Evolutionary conservation across 1,284 basidiomycete genomes (phyloP), one percentile per base, ranked within the genome.

Genomic region (Sporisorium reilianum): DNA sequence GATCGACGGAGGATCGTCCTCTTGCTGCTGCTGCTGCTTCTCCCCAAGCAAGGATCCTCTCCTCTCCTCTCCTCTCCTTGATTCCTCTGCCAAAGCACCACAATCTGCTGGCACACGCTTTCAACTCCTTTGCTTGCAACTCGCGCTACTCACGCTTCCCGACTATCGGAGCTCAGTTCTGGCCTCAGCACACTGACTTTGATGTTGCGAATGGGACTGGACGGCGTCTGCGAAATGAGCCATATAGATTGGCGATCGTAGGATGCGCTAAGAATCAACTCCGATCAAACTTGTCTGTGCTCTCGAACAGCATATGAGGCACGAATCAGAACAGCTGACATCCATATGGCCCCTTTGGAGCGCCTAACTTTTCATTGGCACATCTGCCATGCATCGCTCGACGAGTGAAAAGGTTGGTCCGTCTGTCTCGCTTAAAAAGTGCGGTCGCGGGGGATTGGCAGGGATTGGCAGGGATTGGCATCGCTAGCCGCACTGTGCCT

Each of bases 1-100:
- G 49, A 50, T 36, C 32, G 32, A 23, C 49, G 20, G 20, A n/a
- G 25, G 50, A 52, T 52, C 36, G 50, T 40, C 50, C 36, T n/a
- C 16, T 11, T 52, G 50, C 50, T 51, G 50, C 32, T 23, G 49
- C 46, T 48, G 50, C 50, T 38, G 23, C 26, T 48, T 12, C 32
- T 50, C 26, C 38, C 38, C 25, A 28, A 28, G 25, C 45, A 28
- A 48, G 46, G 46, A 28, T 48, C 46, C 46, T 28, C 5, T 11
- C 32, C 32, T 34, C 32, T 14, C 10, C 32, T 11, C 18, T n/a
- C 18, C 28, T 30, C 28, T 30, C 28, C 9, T 9, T 9, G 5
- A 30, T 9, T 30, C 28, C 9, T 30, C 28, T 30, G 36, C 36
- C 18, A 38, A 18, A 14, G 34, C 3, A 6, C 28, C 6, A 10